Evolutionary conservation across 2,329 filamentous ascomycete genomes (phyloP).

Genomic region (Fusarium setosum): DNA sequence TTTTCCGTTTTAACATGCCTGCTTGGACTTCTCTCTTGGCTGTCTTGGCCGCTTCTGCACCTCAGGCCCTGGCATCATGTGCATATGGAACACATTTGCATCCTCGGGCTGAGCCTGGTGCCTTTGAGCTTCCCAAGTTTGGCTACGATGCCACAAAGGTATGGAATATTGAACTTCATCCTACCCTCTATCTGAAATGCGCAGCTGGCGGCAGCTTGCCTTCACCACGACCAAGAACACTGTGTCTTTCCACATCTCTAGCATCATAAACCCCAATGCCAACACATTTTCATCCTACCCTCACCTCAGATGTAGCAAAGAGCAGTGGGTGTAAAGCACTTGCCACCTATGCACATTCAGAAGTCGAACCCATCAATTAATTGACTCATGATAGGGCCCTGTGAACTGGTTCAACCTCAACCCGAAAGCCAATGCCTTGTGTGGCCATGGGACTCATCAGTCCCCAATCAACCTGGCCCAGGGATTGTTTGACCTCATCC

Average conservation of each 20-base stretch:
- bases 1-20: conserved; percentile 12
- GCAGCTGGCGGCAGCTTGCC: no score
- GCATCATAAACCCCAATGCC: background rate
- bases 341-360: background rate
- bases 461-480: conserved; percentile 65
- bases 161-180: no score
- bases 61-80: conserved; percentile 48
- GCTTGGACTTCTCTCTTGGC: conserved; percentile 18
- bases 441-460: conserved; percentile 61
- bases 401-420: conserved; percentile 63
- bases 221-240: no score
- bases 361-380: no score
- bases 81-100: conserved; percentile 53
- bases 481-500: conserved; percentile 39
- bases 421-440: conserved; percentile 54
- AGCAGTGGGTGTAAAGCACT: no score
- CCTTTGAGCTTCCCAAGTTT: conserved; percentile 50
- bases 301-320: no score
- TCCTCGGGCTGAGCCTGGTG: conserved; percentile 44
- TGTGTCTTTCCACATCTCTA: no score
- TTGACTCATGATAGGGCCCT: conserved; percentile 52
- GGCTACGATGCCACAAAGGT: conserved; percentile 52
- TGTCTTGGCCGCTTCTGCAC: conserved; percentile 30
- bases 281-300: background rate
- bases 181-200: no score